Conservation (phyloP, 108 stramenopile species). For the Schizochytrium sp. region DNA sequence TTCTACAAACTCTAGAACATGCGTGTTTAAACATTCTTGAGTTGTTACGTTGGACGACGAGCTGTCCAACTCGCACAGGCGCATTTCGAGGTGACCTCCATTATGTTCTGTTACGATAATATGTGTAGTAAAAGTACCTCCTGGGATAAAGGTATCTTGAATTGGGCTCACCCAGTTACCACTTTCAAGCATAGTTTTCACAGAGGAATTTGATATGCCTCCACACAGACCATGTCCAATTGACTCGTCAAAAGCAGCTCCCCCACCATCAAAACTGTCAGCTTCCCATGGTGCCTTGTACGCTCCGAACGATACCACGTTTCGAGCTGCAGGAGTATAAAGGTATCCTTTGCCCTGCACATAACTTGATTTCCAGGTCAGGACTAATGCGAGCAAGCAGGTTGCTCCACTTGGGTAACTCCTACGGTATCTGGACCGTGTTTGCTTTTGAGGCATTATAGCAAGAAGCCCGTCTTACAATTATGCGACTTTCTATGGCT, state of each 20-base stretch:
- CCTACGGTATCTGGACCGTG: no score
- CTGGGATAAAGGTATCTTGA: neutral
- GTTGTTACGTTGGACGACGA: neutral
- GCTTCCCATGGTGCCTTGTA: conserved; percentile 72
- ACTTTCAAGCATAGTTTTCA: neutral
- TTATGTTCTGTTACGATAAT: conserved; percentile 37
- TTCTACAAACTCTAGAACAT: conserved; percentile 10
- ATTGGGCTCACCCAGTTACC: neutral
- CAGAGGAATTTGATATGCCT: neutral
- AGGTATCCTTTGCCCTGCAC: neutral
- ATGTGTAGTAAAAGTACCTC: neutral
- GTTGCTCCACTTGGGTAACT: no score
- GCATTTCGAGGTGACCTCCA: conserved; percentile 8
- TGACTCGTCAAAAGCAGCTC: conserved; percentile 91
- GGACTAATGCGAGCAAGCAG: no score
- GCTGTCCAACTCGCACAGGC: conserved; percentile 1
- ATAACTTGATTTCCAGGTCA: neutral
- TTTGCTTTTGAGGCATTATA: no score
- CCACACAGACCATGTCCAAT: conserved; percentile 66
- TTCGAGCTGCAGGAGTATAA: neutral
- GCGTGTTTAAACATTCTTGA: conserved; percentile 1
- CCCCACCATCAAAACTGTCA: conserved; percentile 87
- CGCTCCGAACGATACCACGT: neutral
- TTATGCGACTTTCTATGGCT: no score
- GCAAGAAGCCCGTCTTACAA: no score